Evolutionary conservation across 768 basidiomycete genomes (phyloP).

Genomic region (Leccinum truebloodii): DNA sequence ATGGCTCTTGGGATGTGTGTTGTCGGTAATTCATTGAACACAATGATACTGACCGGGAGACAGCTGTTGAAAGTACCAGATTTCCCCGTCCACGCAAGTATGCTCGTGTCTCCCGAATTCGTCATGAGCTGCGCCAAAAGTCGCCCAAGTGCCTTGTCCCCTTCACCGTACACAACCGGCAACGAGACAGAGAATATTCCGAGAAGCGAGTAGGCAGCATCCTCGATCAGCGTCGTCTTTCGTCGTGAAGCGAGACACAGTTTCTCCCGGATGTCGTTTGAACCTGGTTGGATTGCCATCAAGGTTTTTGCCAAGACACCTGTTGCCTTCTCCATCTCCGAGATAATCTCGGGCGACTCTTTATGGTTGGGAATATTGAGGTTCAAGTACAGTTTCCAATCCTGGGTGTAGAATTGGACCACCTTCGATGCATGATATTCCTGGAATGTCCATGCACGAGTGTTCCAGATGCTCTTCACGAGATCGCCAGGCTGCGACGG

Average conservation of each 20-base stretch:
- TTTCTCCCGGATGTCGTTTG: not conserved
- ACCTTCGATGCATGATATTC: not conserved
- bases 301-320: not conserved
- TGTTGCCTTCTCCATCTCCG: not conserved
- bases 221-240: not conserved
- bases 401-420: not conserved
- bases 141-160: not conserved
- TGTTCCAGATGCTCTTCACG: not conserved
- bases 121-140: not conserved
- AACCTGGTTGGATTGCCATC: not conserved
- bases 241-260: not conserved
- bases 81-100: not conserved
- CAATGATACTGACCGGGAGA: not conserved
- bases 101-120: not conserved
- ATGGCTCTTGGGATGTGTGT: not conserved
- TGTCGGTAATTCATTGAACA: not conserved
- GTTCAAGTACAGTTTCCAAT: not conserved
- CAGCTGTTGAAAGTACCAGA: not conserved
- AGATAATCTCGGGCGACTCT: not conserved
- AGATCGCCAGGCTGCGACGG: not conserved
- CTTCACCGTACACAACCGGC: not conserved
- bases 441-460: constrained; percentile 1
- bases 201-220: not conserved
- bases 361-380: not conserved
- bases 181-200: not conserved